Conservation (phyloP, 2,329 filamentous ascomycete genomes). For the Apiospora aurea region DNA sequence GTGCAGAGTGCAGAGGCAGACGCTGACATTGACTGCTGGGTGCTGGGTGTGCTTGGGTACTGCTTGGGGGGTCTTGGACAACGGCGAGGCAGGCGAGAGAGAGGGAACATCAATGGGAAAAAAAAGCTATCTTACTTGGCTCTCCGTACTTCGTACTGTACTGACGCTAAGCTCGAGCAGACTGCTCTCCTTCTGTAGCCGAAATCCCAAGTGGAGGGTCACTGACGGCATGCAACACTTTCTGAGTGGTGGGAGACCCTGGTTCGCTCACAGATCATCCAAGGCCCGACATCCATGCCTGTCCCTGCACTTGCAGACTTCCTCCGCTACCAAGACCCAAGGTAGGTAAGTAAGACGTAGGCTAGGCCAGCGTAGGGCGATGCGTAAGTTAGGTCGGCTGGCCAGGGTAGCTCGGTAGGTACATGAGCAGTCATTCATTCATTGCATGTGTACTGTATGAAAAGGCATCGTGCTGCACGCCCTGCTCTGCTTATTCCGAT, state of each 20-base stretch:
- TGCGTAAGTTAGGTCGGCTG: neutral
- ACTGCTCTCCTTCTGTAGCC: slow-evolving; percentile 6
- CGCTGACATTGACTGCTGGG: neutral
- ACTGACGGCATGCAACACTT: slow-evolving; percentile 8
- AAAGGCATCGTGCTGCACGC: neutral
- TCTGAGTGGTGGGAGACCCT: slow-evolving; percentile 13
- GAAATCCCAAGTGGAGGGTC: slow-evolving; percentile 18
- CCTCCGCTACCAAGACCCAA: slow-evolving; percentile 16
- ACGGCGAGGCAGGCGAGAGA: slow-evolving; percentile 25
- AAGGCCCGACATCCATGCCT: slow-evolving; percentile 18
- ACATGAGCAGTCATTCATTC: neutral
- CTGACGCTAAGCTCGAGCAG: neutral
- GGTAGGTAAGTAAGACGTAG: slow-evolving; percentile 18
- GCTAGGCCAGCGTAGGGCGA: neutral
- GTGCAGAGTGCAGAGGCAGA: neutral
- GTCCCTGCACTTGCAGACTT: slow-evolving; percentile 19
- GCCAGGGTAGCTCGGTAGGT: neutral
- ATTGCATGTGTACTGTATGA: neutral
- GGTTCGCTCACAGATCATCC: slow-evolving; percentile 12
- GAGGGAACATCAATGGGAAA: neutral
- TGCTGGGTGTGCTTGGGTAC: neutral
- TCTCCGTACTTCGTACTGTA: slow-evolving; percentile 13
- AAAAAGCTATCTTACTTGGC: slow-evolving; percentile 1
- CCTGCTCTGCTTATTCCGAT: neutral
- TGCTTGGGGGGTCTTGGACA: slow-evolving; percentile 13